These are phyloP conservation scores for Pyrus hybrid DNA, from an alignment of 331 rosid species.

Conservation along the genomic window DNA sequence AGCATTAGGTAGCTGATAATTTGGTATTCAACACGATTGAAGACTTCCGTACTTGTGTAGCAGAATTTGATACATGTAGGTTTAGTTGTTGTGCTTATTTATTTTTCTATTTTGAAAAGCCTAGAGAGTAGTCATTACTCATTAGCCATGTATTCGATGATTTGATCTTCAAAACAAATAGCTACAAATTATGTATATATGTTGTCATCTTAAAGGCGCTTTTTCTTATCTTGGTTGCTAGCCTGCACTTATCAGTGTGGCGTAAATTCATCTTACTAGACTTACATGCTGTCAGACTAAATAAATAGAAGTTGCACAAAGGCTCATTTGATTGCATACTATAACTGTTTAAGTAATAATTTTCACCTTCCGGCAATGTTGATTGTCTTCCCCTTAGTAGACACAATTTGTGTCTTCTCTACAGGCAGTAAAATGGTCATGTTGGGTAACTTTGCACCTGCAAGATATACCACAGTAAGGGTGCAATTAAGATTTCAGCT, in stretches of 20 bases:
- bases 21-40: background rate
- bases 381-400: slow-evolving; percentile 48
- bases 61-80: background rate
- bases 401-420: slow-evolving; percentile 36
- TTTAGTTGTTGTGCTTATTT: background rate
- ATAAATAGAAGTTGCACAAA: too few relatives aligned
- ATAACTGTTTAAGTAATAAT: background rate
- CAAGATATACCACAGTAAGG: background rate
- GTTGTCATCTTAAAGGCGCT: background rate
- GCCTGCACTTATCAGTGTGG: background rate
- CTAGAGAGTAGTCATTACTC: too few relatives aligned
- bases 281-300: too few relatives aligned
- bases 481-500: background rate
- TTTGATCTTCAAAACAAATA: background rate
- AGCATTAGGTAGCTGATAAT: background rate
- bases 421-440: slow-evolving; percentile 48
- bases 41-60: background rate
- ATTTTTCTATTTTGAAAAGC: background rate
- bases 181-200: background rate
- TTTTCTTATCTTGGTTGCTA: background rate
- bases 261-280: background rate
- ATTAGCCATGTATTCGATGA: background rate
- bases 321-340: background rate
- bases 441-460: slow-evolving; percentile 75
- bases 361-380: slow-evolving; percentile 84